Percentiles rank a stretch among this genome's conserved stretches.
Evolutionary conservation across 2,329 filamentous ascomycete species (phyloP).

Genomic region (Mycogone perniciosa): DNA sequence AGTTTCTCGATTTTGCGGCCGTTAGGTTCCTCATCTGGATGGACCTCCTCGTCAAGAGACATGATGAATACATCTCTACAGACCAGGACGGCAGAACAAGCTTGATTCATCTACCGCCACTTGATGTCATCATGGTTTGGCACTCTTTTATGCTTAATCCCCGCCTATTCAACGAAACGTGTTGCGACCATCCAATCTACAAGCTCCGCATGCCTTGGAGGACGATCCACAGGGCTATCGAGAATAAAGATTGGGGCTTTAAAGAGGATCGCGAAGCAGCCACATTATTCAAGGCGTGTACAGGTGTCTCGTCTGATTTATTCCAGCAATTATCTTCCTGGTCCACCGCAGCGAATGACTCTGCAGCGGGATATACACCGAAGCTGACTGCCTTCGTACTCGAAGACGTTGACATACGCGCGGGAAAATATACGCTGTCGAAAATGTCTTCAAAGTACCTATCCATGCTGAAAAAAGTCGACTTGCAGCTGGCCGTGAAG

Average conservation of each 20-base stretch:
- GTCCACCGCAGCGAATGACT: not conserved
- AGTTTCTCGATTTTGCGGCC: slow-evolving; percentile 22
- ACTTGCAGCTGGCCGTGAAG: slow-evolving; percentile 3
- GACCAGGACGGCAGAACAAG: not conserved
- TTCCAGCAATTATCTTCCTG: slow-evolving; percentile 11
- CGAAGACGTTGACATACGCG: too few relatives aligned
- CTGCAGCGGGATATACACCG: not conserved
- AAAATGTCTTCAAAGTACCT: not conserved
- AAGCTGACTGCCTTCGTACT: not conserved
- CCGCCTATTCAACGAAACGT: slow-evolving; percentile 14
- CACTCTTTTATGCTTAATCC: slow-evolving; percentile 31
- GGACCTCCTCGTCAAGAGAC: not conserved
- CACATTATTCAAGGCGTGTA: not conserved
- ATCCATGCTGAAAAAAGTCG: not conserved
- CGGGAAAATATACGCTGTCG: too few relatives aligned
- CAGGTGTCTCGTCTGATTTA: slow-evolving; percentile 3
- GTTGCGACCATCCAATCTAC: slow-evolving; percentile 13
- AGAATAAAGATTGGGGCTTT: slow-evolving; percentile 15
- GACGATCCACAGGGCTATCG: slow-evolving; percentile 13
- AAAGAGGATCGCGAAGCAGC: not conserved
- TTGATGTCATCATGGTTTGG: slow-evolving; percentile 33
- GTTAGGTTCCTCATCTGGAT: slow-evolving; percentile 23
- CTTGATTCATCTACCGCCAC: slow-evolving; percentile 16
- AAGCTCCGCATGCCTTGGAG: slow-evolving; percentile 18
- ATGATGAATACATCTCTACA: not conserved